Evolutionary conservation across 1,139 yeast species (phyloP).

Genomic region (Blastobotrys ciferrii): DNA sequence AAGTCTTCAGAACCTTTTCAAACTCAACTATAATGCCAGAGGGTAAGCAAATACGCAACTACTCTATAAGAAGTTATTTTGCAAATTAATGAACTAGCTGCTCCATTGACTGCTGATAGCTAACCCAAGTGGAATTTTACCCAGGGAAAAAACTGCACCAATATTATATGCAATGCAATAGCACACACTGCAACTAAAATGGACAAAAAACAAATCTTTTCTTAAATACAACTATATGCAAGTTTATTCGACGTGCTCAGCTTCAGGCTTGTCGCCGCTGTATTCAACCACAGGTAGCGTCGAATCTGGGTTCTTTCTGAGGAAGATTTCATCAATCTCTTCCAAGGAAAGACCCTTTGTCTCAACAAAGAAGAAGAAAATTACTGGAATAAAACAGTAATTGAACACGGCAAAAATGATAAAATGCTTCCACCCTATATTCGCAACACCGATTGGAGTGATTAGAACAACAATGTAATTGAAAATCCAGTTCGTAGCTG

Average conservation of each 20-base stretch:
- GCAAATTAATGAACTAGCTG: too few relatives aligned
- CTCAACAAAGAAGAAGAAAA: slow-evolving; percentile 58
- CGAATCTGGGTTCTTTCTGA: neutral
- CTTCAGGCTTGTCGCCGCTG: neutral
- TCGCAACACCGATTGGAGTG: slow-evolving; percentile 46
- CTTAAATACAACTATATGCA: too few relatives aligned
- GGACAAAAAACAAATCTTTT: too few relatives aligned
- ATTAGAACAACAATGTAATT: slow-evolving; percentile 63
- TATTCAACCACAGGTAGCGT: neutral
- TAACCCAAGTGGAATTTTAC: too few relatives aligned
- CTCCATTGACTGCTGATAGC: too few relatives aligned
- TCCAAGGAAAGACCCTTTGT: slow-evolving; percentile 53
- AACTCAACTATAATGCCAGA: too few relatives aligned
- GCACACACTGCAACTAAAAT: too few relatives aligned
- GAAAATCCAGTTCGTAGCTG: slow-evolving; percentile 72
- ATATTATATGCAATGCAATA: too few relatives aligned
- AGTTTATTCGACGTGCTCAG: neutral
- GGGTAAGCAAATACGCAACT: too few relatives aligned
- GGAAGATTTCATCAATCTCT: slow-evolving; percentile 54
- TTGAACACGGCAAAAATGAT: slow-evolving; percentile 49
- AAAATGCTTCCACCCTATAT: slow-evolving; percentile 46
- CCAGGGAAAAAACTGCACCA: too few relatives aligned
- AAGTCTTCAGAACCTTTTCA: too few relatives aligned
- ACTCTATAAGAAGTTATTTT: too few relatives aligned
- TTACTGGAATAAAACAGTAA: slow-evolving; percentile 45